A percentile compares a stretch with the other conserved stretches of the same genome.
These are phyloP conservation scores for Coniella vitis DNA, from an alignment of 2,329 filamentous ascomycete genomes.

Conservation along the genomic window DNA sequence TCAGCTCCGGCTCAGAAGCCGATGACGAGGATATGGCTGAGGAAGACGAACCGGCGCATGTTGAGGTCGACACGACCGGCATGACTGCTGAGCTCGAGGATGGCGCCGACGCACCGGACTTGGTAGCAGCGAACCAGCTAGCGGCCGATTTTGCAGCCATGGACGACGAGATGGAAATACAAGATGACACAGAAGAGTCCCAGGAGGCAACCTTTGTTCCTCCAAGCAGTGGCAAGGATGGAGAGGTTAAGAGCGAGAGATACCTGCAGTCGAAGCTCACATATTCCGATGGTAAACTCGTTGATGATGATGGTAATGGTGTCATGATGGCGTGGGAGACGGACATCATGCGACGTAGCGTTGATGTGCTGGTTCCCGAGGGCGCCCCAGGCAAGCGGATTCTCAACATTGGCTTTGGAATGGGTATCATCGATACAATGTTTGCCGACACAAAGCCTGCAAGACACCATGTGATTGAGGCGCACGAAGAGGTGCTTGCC, in stretches of 20 bases:
- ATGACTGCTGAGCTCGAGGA: slow-evolving; percentile 21
- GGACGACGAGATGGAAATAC: slow-evolving; percentile 17
- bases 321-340: slow-evolving; percentile 96
- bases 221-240: slow-evolving; percentile 30
- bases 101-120: slow-evolving; percentile 26
- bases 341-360: slow-evolving; percentile 74
- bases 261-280: slow-evolving; percentile 64
- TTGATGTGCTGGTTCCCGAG: slow-evolving; percentile 52
- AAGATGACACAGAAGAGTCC: slow-evolving; percentile 20
- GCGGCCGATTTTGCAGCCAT: slow-evolving; percentile 9
- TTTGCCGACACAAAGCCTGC: slow-evolving; percentile 62
- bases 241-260: slow-evolving; percentile 53
- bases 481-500: slow-evolving; percentile 68
- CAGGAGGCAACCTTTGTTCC: slow-evolving; percentile 28
- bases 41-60: slow-evolving; percentile 8
- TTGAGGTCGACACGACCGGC: slow-evolving; percentile 11
- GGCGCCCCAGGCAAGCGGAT: slow-evolving; percentile 52
- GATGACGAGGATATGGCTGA: slow-evolving; percentile 36
- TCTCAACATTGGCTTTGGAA: slow-evolving; percentile 83
- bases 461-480: slow-evolving; percentile 78
- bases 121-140: slow-evolving; percentile 20
- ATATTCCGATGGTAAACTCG: slow-evolving; percentile 58
- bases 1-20: slow-evolving; percentile 50
- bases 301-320: slow-evolving; percentile 71
- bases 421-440: slow-evolving; percentile 80